Base-by-base conservation (phyloP, 345 rosid genomes). In the Chamaenerion angustifolium region DNA sequence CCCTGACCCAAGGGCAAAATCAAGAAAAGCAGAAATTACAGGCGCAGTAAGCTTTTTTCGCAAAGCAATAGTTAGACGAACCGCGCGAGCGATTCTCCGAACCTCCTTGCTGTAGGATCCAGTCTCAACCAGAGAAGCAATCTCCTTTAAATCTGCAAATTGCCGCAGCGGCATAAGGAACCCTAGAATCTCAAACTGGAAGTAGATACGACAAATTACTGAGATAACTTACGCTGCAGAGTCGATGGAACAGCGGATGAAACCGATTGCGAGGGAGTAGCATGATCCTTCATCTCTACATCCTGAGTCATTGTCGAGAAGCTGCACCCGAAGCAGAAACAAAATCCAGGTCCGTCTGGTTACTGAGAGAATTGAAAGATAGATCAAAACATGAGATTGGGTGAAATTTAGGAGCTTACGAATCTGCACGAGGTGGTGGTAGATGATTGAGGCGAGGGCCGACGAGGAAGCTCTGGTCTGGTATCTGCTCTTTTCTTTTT, bases 211-310 rank as follows among this genome's bases (percentile, higher is more conserved):
- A 2, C 42, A 18, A 9, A 1, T 4, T 10, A 45, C 13, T 4
- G 55, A 47, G 13, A 11, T 1, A 27, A 57, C 51, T 63, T 62
- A 83, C 88, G 72, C 46, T 77, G 86, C 12, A 83, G 66, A 10
- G 77, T 68, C 12, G 94, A 77, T n/a, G 81, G 85, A 3, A 79
- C 45, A n/a, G 79, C 53, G 6, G 77, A 52, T 31, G 92, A 60
- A 37, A 71, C 31, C 42, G 92, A 75, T 14, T 73, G 70, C 27
- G 81, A 63, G 17, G 81, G 83, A 16, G 83, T 76, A 12, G 72
- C 71, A 9, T 64, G 66, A 37, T 88, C 89, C 70, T 78, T 80
- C 95, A 82, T 82, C 58, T 75, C 97, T 55, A 85, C 79, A 42
- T 85, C 93, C 60, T 77, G 85, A 61, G 85, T 80, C 87, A 81